phyloP scores from a whole-genome alignment of 148 eudicot genomes.

The Spergularia bocconei region DNA sequence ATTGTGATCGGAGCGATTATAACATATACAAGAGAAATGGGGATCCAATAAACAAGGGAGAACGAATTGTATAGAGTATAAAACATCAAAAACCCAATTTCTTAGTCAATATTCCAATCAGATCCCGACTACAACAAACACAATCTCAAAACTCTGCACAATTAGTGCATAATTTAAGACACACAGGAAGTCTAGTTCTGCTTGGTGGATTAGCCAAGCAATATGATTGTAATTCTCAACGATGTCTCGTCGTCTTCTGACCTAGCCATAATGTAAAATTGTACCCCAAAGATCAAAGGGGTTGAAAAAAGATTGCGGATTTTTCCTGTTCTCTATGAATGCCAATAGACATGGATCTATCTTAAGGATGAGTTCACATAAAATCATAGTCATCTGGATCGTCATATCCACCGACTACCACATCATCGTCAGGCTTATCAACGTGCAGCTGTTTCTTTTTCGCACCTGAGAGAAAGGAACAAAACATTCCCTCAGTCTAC shows the following conservation, averaged over 20 bases:
- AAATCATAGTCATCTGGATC: conserved; percentile 78
- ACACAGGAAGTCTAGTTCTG: conserved; percentile 5
- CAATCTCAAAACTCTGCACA: conserved; percentile 10
- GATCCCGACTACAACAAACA: background rate
- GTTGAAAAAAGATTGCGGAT: background rate
- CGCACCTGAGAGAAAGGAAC: conserved; percentile 40
- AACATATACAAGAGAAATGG: too few relatives aligned
- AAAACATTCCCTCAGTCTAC: too few relatives aligned
- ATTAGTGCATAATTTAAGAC: background rate
- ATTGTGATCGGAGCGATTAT: too few relatives aligned
- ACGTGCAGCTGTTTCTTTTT: conserved; percentile 86
- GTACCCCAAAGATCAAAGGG: conserved; percentile 6
- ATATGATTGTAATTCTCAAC: too few relatives aligned
- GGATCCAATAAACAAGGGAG: too few relatives aligned
- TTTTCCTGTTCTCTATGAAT: background rate
- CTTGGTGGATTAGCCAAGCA: background rate
- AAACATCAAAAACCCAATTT: conserved; percentile 3
- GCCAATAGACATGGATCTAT: background rate
- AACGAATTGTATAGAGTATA: background rate
- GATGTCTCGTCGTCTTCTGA: background rate
- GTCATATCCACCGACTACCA: conserved; percentile 47
- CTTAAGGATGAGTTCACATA: conserved; percentile 48
- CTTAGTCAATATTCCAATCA: conserved; percentile 1
- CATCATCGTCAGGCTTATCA: conserved; percentile 78
- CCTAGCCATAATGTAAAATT: conserved; percentile 2